Evolutionary conservation across 75 land plant species (phyloP).

Genomic region (Azolla pinnata): DNA sequence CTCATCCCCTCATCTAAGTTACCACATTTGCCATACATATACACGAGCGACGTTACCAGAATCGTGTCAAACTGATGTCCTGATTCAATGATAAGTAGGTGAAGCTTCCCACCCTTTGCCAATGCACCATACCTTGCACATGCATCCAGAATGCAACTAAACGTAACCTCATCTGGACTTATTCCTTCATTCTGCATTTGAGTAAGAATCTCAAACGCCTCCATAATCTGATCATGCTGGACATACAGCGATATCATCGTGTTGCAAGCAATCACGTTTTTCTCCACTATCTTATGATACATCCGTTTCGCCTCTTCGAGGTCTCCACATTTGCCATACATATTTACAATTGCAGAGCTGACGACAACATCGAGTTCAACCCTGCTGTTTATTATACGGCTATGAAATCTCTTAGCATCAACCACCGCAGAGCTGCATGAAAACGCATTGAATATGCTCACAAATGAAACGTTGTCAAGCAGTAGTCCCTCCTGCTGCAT

Average conservation of each 20-base stretch:
- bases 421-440: background rate
- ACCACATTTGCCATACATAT: background rate
- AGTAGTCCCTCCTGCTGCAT: constrained; percentile 10
- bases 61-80: background rate
- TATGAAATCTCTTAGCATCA: background rate
- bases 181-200: constrained; percentile 7
- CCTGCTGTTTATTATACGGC: background rate
- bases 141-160: background rate
- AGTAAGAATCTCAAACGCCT: constrained; percentile 3
- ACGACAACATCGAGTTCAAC: constrained; percentile 5
- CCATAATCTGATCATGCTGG: background rate
- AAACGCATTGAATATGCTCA: constrained; percentile 1
- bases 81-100: background rate
- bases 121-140: background rate
- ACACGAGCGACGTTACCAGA: background rate
- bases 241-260: constrained; percentile 10
- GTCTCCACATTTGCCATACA: constrained; percentile 13
- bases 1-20: background rate
- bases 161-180: constrained; percentile 6
- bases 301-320: constrained; percentile 1
- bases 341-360: background rate
- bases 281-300: constrained; percentile 2
- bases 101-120: background rate
- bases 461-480: background rate
- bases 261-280: constrained; percentile 12